A percentile compares a stretch with the other conserved stretches of the same genome.
Evolutionary conservation across 1,284 basidiomycete species (phyloP).

Genomic region (Rhodotorula sp.): DNA sequence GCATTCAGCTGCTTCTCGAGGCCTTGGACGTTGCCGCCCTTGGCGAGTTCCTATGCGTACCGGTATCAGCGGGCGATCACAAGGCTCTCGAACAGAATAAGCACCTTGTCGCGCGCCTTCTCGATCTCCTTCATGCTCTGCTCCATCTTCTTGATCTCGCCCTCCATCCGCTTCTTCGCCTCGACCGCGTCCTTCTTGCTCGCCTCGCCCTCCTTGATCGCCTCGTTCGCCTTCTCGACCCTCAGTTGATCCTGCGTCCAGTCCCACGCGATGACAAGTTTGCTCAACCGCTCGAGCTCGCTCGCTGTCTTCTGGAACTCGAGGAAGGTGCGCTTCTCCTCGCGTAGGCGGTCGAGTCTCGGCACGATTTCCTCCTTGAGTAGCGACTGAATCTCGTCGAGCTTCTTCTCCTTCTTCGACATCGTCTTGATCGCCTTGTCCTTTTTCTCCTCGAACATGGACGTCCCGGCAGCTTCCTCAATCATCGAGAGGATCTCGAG

Average conservation of each 20-base stretch:
- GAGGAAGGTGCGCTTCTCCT: constrained; percentile 85
- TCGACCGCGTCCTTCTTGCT: constrained; percentile 53
- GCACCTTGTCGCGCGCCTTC: constrained; percentile 58
- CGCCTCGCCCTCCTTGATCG: constrained; percentile 54
- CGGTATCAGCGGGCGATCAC: not conserved
- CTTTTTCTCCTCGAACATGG: constrained; percentile 99
- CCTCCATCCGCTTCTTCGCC: constrained; percentile 44
- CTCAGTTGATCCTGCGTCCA: constrained; percentile 64
- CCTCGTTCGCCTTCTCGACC: constrained; percentile 52
- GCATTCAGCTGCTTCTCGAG: constrained; percentile 75
- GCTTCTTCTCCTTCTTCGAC: constrained; percentile 94
- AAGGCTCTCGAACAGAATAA: not conserved
- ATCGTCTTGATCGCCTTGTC: constrained; percentile 97
- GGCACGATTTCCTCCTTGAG: constrained; percentile 90
- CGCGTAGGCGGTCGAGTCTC: constrained; percentile 85
- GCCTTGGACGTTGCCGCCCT: constrained; percentile 75
- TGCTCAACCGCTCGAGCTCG: constrained; percentile 85
- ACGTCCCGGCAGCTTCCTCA: constrained; percentile 96
- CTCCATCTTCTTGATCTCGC: constrained; percentile 52
- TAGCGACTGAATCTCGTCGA: constrained; percentile 78
- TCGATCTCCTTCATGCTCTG: constrained; percentile 65
- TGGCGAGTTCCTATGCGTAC: constrained; percentile 55
- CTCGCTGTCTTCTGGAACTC: constrained; percentile 85
- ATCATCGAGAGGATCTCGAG: constrained; percentile 98
- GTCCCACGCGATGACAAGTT: constrained; percentile 83